Percentiles rank a stretch among this genome's conserved stretches.
These are phyloP conservation scores for Carex scoparia DNA, from an alignment of 176 grass and related monocot genomes.

Conservation along the genomic window DNA sequence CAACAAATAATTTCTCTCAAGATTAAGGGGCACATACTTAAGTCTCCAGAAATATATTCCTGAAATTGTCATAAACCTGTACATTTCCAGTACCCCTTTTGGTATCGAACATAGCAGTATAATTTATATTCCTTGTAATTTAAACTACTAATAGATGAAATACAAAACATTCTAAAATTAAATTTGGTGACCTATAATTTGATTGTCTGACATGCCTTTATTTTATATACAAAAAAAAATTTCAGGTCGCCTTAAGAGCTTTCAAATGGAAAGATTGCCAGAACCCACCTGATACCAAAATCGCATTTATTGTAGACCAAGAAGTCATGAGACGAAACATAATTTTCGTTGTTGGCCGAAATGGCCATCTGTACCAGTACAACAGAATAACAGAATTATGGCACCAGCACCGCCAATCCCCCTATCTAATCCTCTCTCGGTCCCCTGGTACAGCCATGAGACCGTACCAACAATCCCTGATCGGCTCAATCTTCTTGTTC, in stretches of 20 bases:
- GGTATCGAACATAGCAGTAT: neutral
- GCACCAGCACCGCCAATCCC: constrained; percentile 89
- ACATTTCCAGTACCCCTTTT: neutral
- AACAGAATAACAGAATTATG: constrained; percentile 92
- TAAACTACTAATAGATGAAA: neutral
- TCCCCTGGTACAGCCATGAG: constrained; percentile 70
- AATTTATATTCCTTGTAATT: neutral
- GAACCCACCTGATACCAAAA: constrained; percentile 57
- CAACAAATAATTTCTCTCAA: neutral
- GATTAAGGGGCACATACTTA: neutral
- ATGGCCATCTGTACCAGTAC: constrained; percentile 77
- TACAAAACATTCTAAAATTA: neutral
- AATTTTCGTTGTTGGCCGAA: constrained; percentile 62
- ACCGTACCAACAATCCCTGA: constrained; percentile 43
- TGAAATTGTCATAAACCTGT: neutral
- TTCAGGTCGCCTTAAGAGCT: constrained; percentile 63
- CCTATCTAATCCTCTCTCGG: constrained; percentile 75
- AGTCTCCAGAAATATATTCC: neutral
- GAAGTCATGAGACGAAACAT: constrained; percentile 77
- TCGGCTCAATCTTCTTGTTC: constrained; percentile 80
- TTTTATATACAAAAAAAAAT: neutral
- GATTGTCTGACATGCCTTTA: neutral
- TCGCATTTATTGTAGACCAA: constrained; percentile 92
- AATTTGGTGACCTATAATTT: neutral
- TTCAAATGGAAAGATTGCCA: constrained; percentile 98